Base-by-base conservation (phyloP, 805 yeast genomes). In the Zygosaccharomyces siamensis region DNA sequence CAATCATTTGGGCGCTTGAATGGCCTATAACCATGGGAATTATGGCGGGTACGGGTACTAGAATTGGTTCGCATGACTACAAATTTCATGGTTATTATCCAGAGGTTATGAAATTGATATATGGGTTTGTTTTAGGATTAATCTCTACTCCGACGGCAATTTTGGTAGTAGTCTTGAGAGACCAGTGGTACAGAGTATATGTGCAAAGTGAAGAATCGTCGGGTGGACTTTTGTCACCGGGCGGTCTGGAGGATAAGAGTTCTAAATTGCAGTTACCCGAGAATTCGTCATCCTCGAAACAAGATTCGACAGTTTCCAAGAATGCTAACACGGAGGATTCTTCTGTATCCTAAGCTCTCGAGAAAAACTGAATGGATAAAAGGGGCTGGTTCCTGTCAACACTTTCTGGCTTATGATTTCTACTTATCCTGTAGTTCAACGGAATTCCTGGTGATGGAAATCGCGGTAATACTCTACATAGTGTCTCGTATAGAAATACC, bases 21-120 rank as follows among this genome's bases (percentile, higher is more conserved):
- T 61, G 64, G 64, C 64, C 64, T 4, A 49, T 57, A 0, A 56
- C 62, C 7, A 57, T 61, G 61, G 64, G 63, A 16, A 54, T 61
- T 10, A 28, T 59, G 50, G 58, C 60, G 0, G 57, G 60, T 10
- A 52, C 51, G 18, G 62, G 63, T 10, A 51, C 56, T 2, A 43
- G 20, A 14, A 40, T 47, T 12, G 53, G 54, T 20, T 26, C 49
- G n/a, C 42, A 57, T 32, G 64, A 61, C 21, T 57, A 48, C 45
- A 41, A 45, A 18, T 55, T 49, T 43, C 47, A 54, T 30, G 60
- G 55, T 39, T 59, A 58, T 40, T 38, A 53, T 10, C 63, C 64
- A n/a, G 61, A 58, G 39, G 30, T 55, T 2, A 50, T 53, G 47
- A 61, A 59, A 45, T 43, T 59, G 27, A 30, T 57, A n/a, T 61